These are phyloP conservation scores for Angomonas deanei DNA, from an alignment of 208 protist species.

Conservation along the genomic window DNA sequence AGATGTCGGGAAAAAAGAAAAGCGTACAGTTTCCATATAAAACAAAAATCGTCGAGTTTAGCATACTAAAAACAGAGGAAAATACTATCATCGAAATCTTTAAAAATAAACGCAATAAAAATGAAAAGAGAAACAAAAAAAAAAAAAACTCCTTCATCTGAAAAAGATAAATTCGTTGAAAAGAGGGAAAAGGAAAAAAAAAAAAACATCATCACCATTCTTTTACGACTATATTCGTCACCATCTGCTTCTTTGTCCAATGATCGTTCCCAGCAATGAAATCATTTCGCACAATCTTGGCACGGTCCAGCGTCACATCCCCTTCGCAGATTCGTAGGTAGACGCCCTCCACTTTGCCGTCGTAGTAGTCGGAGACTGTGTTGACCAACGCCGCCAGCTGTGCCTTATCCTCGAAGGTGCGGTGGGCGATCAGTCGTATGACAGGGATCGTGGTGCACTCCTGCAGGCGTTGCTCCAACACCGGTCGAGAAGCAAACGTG, in stretches of 20 bases:
- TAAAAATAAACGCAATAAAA: background rate
- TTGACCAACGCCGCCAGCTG: constrained; percentile 10
- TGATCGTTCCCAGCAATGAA: constrained; percentile 18
- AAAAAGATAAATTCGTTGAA: background rate
- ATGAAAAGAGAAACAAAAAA: constrained; percentile 1
- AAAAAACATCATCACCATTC: background rate
- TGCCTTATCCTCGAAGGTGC: background rate
- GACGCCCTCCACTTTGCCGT: constrained; percentile 14
- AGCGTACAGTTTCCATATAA: too few relatives aligned
- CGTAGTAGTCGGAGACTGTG: constrained; percentile 13
- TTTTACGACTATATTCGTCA: constrained; percentile 8
- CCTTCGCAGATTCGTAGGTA: constrained; percentile 15
- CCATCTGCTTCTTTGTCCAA: constrained; percentile 19
- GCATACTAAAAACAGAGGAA: background rate
- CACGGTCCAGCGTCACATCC: constrained; percentile 11
- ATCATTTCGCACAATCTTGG: constrained; percentile 14
- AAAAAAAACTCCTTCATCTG: background rate
- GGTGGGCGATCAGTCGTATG: constrained; percentile 9
- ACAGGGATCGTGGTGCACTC: constrained; percentile 15
- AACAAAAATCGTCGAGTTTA: too few relatives aligned
- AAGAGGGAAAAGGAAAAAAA: background rate
- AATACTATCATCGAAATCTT: background rate
- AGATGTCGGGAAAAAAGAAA: background rate
- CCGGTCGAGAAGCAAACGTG: constrained; percentile 11
- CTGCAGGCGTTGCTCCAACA: constrained; percentile 10